Base-by-base conservation (phyloP, 306 rosid genomes). In the Betula pendula region DNA sequence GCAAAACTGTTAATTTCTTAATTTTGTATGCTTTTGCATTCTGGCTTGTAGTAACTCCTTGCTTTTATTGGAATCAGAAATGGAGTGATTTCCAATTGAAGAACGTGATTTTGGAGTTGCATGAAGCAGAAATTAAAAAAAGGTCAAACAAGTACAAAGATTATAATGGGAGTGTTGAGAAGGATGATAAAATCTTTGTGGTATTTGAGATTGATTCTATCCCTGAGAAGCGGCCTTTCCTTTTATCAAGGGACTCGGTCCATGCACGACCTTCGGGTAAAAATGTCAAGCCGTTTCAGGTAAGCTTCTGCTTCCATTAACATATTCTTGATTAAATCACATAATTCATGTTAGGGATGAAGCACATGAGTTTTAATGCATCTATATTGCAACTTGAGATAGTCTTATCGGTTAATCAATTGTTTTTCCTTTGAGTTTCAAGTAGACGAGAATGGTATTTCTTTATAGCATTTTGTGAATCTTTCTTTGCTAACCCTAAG, bases 231-330 rank as follows among this genome's bases (percentile, higher is more conserved):
- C 84, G 50, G 1, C 84, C 82, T 4, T 80, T 29, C 49, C 82
- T 84, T 65, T 72, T 80, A 14, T 80, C 87, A 27, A 73, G 87
- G 40, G 82, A 84, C 45, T 35, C 68, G 2, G 82, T 84, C 51
- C 35, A 49, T 50, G 84, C 48, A 17, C 68, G 74, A 24, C 81
- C 74, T 55, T 31, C 47, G 17, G 79, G 66, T 29, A 42, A 19
- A 3, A n/a, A 8, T 1, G 65, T 35, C 72, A 75, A 60, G 79
- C 74, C 35, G 50, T 73, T 42, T 74, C 81, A 15, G 72, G 81
- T 84, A 40, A 53, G 75, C 7, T 56, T 56, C 3, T 12, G 3
- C 12, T 52, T 52, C 27, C 59, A 52, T 52, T 52, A 17, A 6
- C 50, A 2, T 47, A 47, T 47, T 15, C 50, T 47, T 47, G 50